These are phyloP conservation scores for Tuber calosporum DNA, from an alignment of 495 filamentous ascomycete genomes.

Conservation along the genomic window DNA sequence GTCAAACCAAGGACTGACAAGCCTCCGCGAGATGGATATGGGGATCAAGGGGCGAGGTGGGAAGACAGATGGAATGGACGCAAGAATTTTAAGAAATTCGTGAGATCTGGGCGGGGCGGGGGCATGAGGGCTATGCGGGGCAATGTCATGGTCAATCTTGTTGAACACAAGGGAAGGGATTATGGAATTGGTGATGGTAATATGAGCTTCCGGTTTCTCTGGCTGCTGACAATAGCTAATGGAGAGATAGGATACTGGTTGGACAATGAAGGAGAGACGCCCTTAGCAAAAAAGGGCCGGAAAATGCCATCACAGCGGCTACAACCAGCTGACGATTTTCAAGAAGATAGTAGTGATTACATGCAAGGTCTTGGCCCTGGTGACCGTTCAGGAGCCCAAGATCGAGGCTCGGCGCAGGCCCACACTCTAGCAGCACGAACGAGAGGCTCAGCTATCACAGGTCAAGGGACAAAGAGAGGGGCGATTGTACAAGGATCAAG, in stretches of 20 bases:
- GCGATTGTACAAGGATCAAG: slow-evolving; percentile 10
- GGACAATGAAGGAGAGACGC: slow-evolving; percentile 14
- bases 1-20: slow-evolving; percentile 44
- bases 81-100: slow-evolving; percentile 94
- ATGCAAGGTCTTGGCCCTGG: not conserved
- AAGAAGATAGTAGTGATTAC: slow-evolving; percentile 6
- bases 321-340: not conserved
- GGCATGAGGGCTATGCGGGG: slow-evolving; percentile 46
- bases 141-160: slow-evolving; percentile 66
- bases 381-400: not conserved
- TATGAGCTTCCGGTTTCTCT: not conserved
- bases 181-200: slow-evolving; percentile 70
- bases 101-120: slow-evolving; percentile 54
- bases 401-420: slow-evolving; percentile 12
- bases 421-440: not conserved
- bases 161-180: slow-evolving; percentile 69
- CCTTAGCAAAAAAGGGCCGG: slow-evolving; percentile 7
- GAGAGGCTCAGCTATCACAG: slow-evolving; percentile 6
- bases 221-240: not conserved
- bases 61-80: slow-evolving; percentile 88
- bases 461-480: slow-evolving; percentile 31
- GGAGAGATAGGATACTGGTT: slow-evolving; percentile 29
- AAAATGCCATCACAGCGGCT: slow-evolving; percentile 1
- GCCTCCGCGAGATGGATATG: slow-evolving; percentile 28
- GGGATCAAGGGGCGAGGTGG: slow-evolving; percentile 62